A percentile compares a stretch with the other conserved stretches of the same genome.
These are phyloP conservation scores for Aquilaria sinensis DNA, from an alignment of 345 rosid species.

Conservation along the genomic window DNA sequence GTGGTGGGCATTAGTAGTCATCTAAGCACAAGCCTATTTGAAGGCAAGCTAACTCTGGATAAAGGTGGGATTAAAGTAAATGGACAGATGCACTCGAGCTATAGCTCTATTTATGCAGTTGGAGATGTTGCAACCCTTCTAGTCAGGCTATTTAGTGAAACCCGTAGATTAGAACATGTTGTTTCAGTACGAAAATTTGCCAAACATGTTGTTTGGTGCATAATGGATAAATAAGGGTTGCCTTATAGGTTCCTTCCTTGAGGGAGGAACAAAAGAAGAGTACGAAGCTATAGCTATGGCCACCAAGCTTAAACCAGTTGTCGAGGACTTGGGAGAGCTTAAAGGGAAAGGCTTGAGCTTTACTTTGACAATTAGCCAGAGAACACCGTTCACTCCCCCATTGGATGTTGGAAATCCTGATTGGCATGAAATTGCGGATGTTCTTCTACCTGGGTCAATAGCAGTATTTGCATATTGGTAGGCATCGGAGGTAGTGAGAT, in stretches of 20 bases:
- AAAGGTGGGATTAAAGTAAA: slow-evolving; percentile 95
- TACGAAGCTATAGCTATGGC: slow-evolving; percentile 75
- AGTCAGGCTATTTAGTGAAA: slow-evolving; percentile 70
- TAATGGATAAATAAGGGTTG: slow-evolving; percentile 84
- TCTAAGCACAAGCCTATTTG: slow-evolving; percentile 87
- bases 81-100: slow-evolving; percentile 76
- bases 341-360: slow-evolving; percentile 61
- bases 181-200: slow-evolving; percentile 89
- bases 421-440: slow-evolving; percentile 76
- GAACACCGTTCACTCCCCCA: slow-evolving; percentile 23
- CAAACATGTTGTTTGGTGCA: slow-evolving; percentile 81
- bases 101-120: slow-evolving; percentile 75
- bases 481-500: slow-evolving; percentile 76
- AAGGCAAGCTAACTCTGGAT: slow-evolving; percentile 82
- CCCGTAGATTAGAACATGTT: slow-evolving; percentile 92
- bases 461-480: slow-evolving; percentile 91
- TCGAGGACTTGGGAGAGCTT: slow-evolving; percentile 48
- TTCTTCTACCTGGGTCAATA: slow-evolving; percentile 68
- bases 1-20: slow-evolving; percentile 94
- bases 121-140: slow-evolving; percentile 95
- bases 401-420: slow-evolving; percentile 20
- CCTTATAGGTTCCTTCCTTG: slow-evolving; percentile 87
- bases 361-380: slow-evolving; percentile 47
- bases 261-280: slow-evolving; percentile 92
- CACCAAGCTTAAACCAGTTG: slow-evolving; percentile 54